Base-by-base conservation (phyloP, 345 rosid genomes). In the Eucalyptus cladocalyx region DNA sequence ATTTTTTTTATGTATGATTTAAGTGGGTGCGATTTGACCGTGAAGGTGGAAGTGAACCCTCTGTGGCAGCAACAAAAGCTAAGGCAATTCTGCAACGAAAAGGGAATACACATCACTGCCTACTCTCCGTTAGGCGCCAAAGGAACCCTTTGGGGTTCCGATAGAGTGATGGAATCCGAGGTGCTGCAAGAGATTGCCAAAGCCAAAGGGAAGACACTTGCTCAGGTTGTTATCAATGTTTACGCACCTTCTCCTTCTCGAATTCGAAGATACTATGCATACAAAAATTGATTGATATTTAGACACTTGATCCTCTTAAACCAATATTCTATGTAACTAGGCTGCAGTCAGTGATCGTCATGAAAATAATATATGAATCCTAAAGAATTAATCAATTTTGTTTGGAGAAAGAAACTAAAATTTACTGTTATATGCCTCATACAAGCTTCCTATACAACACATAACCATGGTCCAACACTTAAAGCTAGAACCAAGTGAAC, bases 1-100 rank as follows among this genome's bases (percentile, higher is more conserved):
- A 45, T 51, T 51, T 9, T 54, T 54, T 72, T 40, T 21, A 53
- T 53, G 58, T 67, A 6, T 16, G 42, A 62, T 80, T 45, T 45
- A n/a, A 34, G 58, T 51, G 24, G 34, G 4, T 51, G 10, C 32
- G 34, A 81, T 69, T 49, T 8, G 34, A 21, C 48, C 24, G 23
- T 28, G 30, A 21, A 93, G 94, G 95, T 92, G 60, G 94, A 94
- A 90, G 86, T 93, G 89, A 91, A 90, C 53, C 90, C 91, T 9
- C 15, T 81, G 3, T 93, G 95, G 94, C 93, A 87, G 76, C 95
- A 93, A 72, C 88, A 89, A 86, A 89, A 91, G 83, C 49, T 93
- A 32, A 89, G 90, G 50, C 88, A 88, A 23, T 90, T 89, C 30
- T 93, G 94, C n/a, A 49, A 91, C 62, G 87, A 83, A 15, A 92